Evolutionary conservation across 345 rosid species (phyloP).

Genomic region (Lumnitzera racemosa): DNA sequence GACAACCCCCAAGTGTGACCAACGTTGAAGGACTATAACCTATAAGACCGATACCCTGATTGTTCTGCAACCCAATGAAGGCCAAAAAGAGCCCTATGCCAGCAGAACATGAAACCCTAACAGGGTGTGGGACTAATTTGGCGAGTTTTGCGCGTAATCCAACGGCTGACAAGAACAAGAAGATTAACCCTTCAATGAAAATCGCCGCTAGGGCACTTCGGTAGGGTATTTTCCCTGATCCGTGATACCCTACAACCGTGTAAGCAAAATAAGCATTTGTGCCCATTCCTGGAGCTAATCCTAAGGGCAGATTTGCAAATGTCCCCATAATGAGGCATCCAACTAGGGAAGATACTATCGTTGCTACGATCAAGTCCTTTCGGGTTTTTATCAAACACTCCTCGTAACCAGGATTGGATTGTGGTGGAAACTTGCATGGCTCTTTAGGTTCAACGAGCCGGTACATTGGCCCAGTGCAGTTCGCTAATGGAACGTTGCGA

Average conservation of each 20-base stretch:
- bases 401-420: slow-evolving; percentile 12
- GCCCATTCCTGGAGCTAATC: slow-evolving; percentile 22
- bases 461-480: slow-evolving; percentile 7
- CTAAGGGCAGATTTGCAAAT: slow-evolving; percentile 24
- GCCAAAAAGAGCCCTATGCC: slow-evolving; percentile 21
- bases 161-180: slow-evolving; percentile 12
- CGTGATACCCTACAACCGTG: slow-evolving; percentile 22
- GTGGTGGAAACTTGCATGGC: slow-evolving; percentile 16
- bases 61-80: slow-evolving; percentile 15
- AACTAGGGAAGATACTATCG: slow-evolving; percentile 6
- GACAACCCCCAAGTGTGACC: slow-evolving; percentile 9
- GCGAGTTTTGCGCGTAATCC: slow-evolving; percentile 15
- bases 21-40: slow-evolving; percentile 20
- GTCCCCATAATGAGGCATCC: slow-evolving; percentile 19
- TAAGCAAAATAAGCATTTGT: slow-evolving; percentile 20
- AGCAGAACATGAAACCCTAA: slow-evolving; percentile 12
- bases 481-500: background rate
- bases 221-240: slow-evolving; percentile 16
- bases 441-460: slow-evolving; percentile 1
- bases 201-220: slow-evolving; percentile 14
- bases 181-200: slow-evolving; percentile 20
- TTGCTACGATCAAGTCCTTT: slow-evolving; percentile 21
- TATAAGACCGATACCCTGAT: slow-evolving; percentile 19
- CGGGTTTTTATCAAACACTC: slow-evolving; percentile 10
- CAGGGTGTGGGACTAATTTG: slow-evolving; percentile 11